Percentiles rank a stretch among this genome's conserved stretches.
These are phyloP conservation scores for Rhododendron williamsianum DNA, from an alignment of 148 eudicot genomes.

Conservation along the genomic window DNA sequence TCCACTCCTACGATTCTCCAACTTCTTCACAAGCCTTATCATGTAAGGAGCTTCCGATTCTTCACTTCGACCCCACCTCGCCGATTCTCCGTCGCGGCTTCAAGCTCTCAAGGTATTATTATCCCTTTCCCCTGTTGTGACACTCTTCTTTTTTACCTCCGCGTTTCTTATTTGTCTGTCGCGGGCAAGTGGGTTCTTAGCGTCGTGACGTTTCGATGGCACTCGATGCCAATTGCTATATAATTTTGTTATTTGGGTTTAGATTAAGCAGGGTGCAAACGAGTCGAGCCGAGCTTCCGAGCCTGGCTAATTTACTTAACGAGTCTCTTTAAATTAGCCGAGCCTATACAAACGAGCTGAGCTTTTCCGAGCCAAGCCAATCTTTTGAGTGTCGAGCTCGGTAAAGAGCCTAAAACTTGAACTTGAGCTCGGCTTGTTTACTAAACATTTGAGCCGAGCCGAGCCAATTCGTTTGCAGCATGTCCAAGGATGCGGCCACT, in stretches of 20 bases:
- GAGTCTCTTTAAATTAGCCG: too few relatives aligned
- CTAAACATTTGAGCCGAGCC: not conserved
- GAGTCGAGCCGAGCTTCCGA: too few relatives aligned
- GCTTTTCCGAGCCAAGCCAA: not conserved
- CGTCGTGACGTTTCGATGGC: not conserved
- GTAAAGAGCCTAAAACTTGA: not conserved
- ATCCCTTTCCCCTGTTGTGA: not conserved
- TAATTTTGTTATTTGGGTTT: not conserved
- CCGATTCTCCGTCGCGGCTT: conserved; percentile 6
- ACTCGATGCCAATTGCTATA: not conserved
- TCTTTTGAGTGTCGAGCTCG: not conserved
- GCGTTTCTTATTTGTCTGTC: not conserved
- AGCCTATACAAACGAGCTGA: not conserved
- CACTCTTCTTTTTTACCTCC: not conserved
- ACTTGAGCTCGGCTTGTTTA: not conserved
- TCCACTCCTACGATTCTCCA: not conserved
- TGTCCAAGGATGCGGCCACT: not conserved
- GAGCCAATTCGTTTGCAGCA: not conserved
- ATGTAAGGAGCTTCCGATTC: not conserved
- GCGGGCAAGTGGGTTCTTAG: not conserved
- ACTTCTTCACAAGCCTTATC: not conserved
- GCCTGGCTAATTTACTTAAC: too few relatives aligned
- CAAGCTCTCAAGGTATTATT: conserved; percentile 9
- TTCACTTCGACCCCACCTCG: not conserved
- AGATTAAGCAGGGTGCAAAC: not conserved